Evolutionary conservation across 1,139 yeast genomes (phyloP).

Genomic region (Yarrowia galli): DNA sequence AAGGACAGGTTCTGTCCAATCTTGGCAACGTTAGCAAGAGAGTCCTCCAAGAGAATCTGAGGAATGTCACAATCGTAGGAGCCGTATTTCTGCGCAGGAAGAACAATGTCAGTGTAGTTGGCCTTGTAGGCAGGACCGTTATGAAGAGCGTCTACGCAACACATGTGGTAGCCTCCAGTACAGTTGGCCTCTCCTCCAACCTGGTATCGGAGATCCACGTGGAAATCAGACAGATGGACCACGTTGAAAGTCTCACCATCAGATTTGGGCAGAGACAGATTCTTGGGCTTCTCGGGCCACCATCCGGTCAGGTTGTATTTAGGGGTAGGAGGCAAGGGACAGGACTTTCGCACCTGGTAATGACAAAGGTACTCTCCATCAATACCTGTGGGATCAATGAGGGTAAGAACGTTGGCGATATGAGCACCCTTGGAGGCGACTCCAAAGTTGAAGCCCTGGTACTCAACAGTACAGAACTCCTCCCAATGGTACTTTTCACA

Average conservation of each 20-base stretch:
- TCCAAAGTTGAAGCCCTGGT: conserved; percentile 35
- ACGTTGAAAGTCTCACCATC: conserved; percentile 60
- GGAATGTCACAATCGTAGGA: conserved; percentile 68
- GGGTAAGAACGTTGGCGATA: conserved; percentile 56
- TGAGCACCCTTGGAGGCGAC: conserved; percentile 54
- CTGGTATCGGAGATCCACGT: conserved; percentile 61
- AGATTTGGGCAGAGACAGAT: conserved; percentile 51
- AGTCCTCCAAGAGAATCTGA: conserved; percentile 62
- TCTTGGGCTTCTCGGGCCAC: conserved; percentile 55
- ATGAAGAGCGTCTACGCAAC: conserved; percentile 57
- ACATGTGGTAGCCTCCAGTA: conserved; percentile 56
- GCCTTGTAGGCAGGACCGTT: conserved; percentile 52
- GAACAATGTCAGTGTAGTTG: conserved; percentile 49
- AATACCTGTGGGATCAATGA: conserved; percentile 52
- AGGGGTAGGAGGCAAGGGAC: conserved; percentile 56
- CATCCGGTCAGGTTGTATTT: conserved; percentile 53
- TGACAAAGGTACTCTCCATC: conserved; percentile 62
- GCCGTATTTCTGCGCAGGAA: conserved; percentile 67
- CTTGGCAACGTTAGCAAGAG: conserved; percentile 58
- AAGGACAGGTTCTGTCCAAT: conserved; percentile 52
- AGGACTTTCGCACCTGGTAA: conserved; percentile 53
- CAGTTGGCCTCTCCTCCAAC: conserved; percentile 70
- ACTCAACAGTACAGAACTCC: conserved; percentile 42
- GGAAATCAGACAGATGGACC: conserved; percentile 67
- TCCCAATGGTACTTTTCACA: conserved; percentile 51